These are phyloP conservation scores for Pisolithus albus DNA, from an alignment of 768 basidiomycete species.

Conservation along the genomic window DNA sequence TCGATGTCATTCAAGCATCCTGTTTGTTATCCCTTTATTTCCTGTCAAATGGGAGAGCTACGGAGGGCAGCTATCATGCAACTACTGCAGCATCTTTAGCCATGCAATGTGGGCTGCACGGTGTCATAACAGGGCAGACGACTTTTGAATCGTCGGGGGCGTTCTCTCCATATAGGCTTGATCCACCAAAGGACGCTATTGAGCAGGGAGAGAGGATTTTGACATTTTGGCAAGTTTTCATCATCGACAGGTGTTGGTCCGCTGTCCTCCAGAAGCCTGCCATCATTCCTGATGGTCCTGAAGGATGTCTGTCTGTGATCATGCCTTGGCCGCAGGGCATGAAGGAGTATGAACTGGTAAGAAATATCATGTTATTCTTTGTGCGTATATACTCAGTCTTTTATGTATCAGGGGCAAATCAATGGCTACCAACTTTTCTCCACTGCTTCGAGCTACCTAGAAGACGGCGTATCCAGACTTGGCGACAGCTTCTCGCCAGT, in stretches of 20 bases:
- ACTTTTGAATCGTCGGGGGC: slow-evolving; percentile 32
- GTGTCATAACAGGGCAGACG: slow-evolving; percentile 28
- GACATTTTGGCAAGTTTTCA: slow-evolving; percentile 81
- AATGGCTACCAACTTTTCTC: slow-evolving; percentile 45
- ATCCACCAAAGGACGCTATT: slow-evolving; percentile 50
- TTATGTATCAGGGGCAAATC: slow-evolving; percentile 48
- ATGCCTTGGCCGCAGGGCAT: slow-evolving; percentile 75
- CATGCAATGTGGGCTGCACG: slow-evolving; percentile 66
- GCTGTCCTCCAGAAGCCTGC: slow-evolving; percentile 62
- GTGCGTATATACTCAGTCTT: slow-evolving; percentile 9
- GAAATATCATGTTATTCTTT: slow-evolving; percentile 17
- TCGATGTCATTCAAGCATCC: slow-evolving; percentile 73
- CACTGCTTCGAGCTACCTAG: slow-evolving; percentile 57
- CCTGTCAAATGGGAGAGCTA: slow-evolving; percentile 63
- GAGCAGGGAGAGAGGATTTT: slow-evolving; percentile 67
- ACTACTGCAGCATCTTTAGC: slow-evolving; percentile 69
- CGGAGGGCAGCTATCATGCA: slow-evolving; percentile 76
- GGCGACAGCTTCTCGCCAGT: slow-evolving; percentile 53
- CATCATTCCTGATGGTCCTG: slow-evolving; percentile 57
- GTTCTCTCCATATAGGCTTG: slow-evolving; percentile 38
- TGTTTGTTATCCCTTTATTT: slow-evolving; percentile 73
- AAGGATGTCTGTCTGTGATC: slow-evolving; percentile 51
- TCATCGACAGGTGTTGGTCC: slow-evolving; percentile 77
- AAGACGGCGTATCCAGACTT: slow-evolving; percentile 45
- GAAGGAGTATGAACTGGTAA: slow-evolving; percentile 65